Base-by-base conservation (phyloP, 805 yeast genomes). In the Candida boidinii region DNA sequence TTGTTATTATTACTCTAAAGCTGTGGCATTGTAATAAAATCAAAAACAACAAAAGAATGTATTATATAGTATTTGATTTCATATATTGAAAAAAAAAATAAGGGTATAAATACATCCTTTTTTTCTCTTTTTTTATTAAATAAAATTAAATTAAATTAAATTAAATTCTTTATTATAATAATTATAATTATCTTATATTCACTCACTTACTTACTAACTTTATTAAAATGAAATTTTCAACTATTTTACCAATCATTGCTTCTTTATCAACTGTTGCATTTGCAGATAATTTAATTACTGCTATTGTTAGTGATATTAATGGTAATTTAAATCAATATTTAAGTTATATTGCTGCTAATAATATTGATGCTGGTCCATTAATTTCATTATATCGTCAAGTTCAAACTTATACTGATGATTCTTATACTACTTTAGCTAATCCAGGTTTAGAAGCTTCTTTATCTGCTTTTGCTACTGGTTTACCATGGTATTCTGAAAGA, bases 391-490 rank as follows among this genome's bases (percentile, higher is more conserved):
- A 62, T 28, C 27, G 40, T 26, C 41, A 44, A 21, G 59, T 55
- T 23, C 45, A 43, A 21, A 64, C 68, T 28, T 65, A 64, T 48
- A 64, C 64, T 9, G 68, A 65, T 44, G 57, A 62, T 32, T 51
- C 65, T n/a, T 65, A 62, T 49, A 65, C 70, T 28, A 64, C 70
- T 23, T 49, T 65, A 37, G 49, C 58, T 37, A 42, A 51, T 35
- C 21, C 45, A 18, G 38, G 33, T 1, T 36, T 36, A 26, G 30
- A 33, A 14, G 26, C 41, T 3, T 33, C 46, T 4, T 35, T 54
- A 17, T 43, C 53, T 11, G 36, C 39, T 5, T 50, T 54, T 35
- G 60, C 47, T 10, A 51, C 60, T 14, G 53, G 40, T 24, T 42
- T 57, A 27, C 60, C 61, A 36, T 56, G 63, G 62, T 56, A 56